Evolutionary conservation across 129 eudicot genomes (phyloP).

Genomic region (Calendula officinalis): DNA sequence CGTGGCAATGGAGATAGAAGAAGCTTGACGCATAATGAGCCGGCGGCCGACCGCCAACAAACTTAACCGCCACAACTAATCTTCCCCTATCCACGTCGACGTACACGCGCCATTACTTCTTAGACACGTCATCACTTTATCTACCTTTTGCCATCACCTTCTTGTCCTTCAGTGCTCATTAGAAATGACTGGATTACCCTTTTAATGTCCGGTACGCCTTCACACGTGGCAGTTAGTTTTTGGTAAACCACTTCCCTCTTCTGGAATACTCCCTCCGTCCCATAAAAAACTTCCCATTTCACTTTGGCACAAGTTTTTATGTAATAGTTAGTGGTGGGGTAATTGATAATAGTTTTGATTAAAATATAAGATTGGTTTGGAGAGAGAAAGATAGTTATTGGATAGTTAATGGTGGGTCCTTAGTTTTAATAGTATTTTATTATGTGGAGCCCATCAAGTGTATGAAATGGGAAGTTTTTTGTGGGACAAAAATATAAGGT

Average conservation of each 20-base stretch:
- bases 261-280: slow-evolving; percentile 16
- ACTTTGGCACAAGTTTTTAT: no score
- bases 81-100: slow-evolving; percentile 28
- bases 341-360: no score
- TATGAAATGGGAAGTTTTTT: no score
- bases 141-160: background rate
- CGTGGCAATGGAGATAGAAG: slow-evolving; percentile 28
- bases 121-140: slow-evolving; percentile 13
- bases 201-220: background rate
- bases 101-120: slow-evolving; percentile 8
- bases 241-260: slow-evolving; percentile 7
- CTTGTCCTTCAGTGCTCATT: background rate
- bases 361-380: no score
- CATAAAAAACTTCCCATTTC: no score
- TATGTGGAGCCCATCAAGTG: no score
- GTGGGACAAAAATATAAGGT: no score
- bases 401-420: no score
- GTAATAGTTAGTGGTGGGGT: no score
- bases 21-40: slow-evolving; percentile 28
- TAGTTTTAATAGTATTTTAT: no score
- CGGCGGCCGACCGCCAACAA: slow-evolving; percentile 36
- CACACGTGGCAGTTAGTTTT: slow-evolving; percentile 20
- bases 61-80: slow-evolving; percentile 25
- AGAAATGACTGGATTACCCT: slow-evolving; percentile 10
- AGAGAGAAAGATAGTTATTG: no score